Base-by-base conservation (phyloP, 805 yeast genomes). In the Teunomyces funiuensis region DNA sequence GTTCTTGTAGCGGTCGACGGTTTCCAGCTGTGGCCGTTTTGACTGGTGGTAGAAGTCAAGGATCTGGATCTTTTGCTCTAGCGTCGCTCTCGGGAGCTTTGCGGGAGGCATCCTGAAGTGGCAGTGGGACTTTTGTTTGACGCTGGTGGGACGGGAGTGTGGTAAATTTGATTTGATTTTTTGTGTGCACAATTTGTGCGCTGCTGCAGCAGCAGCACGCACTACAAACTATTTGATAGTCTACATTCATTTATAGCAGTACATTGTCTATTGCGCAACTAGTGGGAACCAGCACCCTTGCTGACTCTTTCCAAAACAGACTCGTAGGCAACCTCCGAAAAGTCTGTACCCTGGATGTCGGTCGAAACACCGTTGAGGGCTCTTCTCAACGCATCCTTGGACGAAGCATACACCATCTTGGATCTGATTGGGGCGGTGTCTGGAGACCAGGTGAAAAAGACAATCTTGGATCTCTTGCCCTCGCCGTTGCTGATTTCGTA, bases 351-450 rank as follows among this genome's bases (percentile, higher is more conserved):
- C 76, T 93, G 99, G 61, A 93, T 77, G 63, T 93, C 99, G 54
- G 96, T 69, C 43, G 97, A 75, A 54, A 93, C 82, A 69, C 99
- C 99, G 66, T 87, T 91, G 63, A 93, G 77, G 43, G 99, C 91
- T 73, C 96, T 88, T 79, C 98, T 91, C 62, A 93, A 80, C 37
- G 97, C 96, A 59, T 90, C 98, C 73, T 89, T 89, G 46, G 98
- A 90, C n/a, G 97, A 82, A 36, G 99, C 98, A 75, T 90, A 91
- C 49, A 91, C 86, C 99, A 93, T 93, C 85, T 93, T 93, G 57
- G 89, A 68, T 76, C 95, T 85, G 60, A 93, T 83, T 48, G 93
- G 88, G 41, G 98, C 97, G 48, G 95, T 88, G 65, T 93, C 99
- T 59, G 99, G 99, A 49, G 97, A 83, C 99, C 99, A 93, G 53